Percentiles rank a stretch among this genome's conserved stretches.
Evolutionary conservation across 805 yeast species (phyloP).

Genomic region (Candida qinlingensis): DNA sequence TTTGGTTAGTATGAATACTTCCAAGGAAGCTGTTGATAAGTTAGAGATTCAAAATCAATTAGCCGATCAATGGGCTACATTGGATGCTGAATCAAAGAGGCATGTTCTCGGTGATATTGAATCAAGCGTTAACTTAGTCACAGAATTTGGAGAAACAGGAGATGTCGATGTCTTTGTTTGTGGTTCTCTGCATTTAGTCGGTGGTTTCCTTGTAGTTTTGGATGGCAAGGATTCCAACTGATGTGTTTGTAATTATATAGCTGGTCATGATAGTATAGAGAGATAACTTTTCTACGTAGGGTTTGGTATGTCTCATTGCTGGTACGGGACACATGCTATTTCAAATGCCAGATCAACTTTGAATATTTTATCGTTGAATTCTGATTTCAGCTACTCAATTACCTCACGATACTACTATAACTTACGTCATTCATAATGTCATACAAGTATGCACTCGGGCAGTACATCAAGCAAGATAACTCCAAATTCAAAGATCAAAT

Average conservation of each 20-base stretch:
- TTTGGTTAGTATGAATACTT: conserved; percentile 78
- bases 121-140: conserved; percentile 54
- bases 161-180: conserved; percentile 77
- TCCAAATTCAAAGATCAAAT: conserved; percentile 29
- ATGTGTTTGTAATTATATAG: no score
- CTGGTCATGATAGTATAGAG: no score
- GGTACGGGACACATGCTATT: no score
- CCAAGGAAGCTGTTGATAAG: conserved; percentile 72
- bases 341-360: no score
- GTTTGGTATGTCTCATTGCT: no score
- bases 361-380: no score
- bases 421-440: conserved; percentile 30
- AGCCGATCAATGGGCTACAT: conserved; percentile 60
- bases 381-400: no score
- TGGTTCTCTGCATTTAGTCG: conserved; percentile 92
- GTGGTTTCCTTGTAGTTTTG: conserved; percentile 84
- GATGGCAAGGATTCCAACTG: conserved; percentile 34
- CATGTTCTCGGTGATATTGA: conserved; percentile 73
- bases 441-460: conserved; percentile 42
- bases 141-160: conserved; percentile 18
- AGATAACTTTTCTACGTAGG: no score
- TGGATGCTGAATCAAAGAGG: conserved; percentile 40
- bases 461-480: conserved; percentile 44
- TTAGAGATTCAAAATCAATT: conserved; percentile 74
- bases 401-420: no score